Evolutionary conservation across 495 filamentous ascomycete species (phyloP).

Genomic region (Penicillium bialowiezense): DNA sequence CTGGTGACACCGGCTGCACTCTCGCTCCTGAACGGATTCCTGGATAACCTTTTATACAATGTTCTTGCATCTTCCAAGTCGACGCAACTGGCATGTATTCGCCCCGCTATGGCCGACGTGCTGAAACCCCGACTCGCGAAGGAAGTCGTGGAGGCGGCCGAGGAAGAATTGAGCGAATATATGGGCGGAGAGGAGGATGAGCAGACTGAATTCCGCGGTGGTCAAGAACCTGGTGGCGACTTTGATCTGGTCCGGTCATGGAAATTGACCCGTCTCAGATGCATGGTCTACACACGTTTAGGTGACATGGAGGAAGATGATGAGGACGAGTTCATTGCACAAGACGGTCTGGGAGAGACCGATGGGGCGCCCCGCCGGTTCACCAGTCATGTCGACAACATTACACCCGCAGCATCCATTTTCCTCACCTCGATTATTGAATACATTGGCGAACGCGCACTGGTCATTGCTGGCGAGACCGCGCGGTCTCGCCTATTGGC

Average conservation of each 20-base stretch:
- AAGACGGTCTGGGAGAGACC: slow-evolving; percentile 61
- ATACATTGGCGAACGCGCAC: slow-evolving; percentile 86
- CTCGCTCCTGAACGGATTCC: slow-evolving; percentile 81
- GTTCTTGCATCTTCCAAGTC: slow-evolving; percentile 78
- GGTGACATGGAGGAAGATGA: slow-evolving; percentile 98
- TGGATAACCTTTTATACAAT: slow-evolving; percentile 90
- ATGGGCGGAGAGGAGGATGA: slow-evolving; percentile 74
- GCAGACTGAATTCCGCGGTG: slow-evolving; percentile 55
- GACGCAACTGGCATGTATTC: slow-evolving; percentile 72
- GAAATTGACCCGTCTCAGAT: slow-evolving; percentile 86
- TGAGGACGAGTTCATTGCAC: slow-evolving; percentile 78
- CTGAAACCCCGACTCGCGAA: slow-evolving; percentile 84
- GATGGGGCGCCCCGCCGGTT: slow-evolving; percentile 51
- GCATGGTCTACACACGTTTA: slow-evolving; percentile 96
- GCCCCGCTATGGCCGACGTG: slow-evolving; percentile 81
- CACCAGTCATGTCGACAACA: slow-evolving; percentile 58
- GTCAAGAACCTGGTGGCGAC: slow-evolving; percentile 49
- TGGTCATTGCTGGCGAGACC: slow-evolving; percentile 85
- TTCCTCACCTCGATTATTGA: slow-evolving; percentile 94
- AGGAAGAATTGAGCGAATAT: slow-evolving; percentile 88
- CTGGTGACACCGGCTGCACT: slow-evolving; percentile 74
- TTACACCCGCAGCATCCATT: slow-evolving; percentile 90
- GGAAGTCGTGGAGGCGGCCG: slow-evolving; percentile 82
- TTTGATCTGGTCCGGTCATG: slow-evolving; percentile 88
- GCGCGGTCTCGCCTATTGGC: slow-evolving; percentile 66